A percentile compares a stretch with the other conserved stretches of the same genome.
Evolutionary conservation across 2,329 filamentous ascomycete genomes (phyloP).

Genomic region (Didymella exigua): DNA sequence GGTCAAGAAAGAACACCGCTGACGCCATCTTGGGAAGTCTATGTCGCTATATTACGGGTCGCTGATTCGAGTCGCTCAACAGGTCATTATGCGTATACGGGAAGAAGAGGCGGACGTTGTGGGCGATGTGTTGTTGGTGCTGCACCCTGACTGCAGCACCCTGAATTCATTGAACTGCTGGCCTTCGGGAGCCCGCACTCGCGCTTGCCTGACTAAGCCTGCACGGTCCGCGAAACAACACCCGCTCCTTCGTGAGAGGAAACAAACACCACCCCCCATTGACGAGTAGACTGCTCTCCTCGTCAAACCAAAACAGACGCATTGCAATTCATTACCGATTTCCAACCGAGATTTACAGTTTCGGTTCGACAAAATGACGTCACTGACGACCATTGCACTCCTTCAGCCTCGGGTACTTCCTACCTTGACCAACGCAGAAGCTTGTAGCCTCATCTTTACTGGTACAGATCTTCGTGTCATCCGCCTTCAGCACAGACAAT

Average conservation of each 20-base stretch:
- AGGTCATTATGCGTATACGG: slow-evolving; percentile 27
- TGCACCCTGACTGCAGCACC: slow-evolving; percentile 13
- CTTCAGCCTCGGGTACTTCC: not conserved
- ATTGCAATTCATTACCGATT: not conserved
- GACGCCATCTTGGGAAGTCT: slow-evolving; percentile 75
- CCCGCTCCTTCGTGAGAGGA: not conserved
- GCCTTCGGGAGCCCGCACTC: slow-evolving; percentile 10
- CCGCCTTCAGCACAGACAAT: not conserved
- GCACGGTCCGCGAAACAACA: slow-evolving; percentile 4
- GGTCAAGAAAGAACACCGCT: slow-evolving; percentile 95
- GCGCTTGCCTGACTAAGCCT: slow-evolving; percentile 9
- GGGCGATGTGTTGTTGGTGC: slow-evolving; percentile 14
- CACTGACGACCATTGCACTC: not conserved
- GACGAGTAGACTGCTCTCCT: not conserved
- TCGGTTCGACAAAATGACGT: not conserved
- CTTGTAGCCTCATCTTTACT: not conserved
- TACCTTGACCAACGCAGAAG: not conserved
- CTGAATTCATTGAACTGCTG: slow-evolving; percentile 13
- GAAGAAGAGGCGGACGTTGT: slow-evolving; percentile 1
- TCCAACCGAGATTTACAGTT: no score
- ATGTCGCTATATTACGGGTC: slow-evolving; percentile 2
- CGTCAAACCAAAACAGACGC: not conserved
- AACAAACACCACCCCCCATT: not conserved
- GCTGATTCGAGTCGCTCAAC: slow-evolving; percentile 16
- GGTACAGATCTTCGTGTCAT: not conserved